These are phyloP conservation scores for Fusarium chuoi DNA, from an alignment of 2,329 filamentous ascomycete species.

Conservation along the genomic window DNA sequence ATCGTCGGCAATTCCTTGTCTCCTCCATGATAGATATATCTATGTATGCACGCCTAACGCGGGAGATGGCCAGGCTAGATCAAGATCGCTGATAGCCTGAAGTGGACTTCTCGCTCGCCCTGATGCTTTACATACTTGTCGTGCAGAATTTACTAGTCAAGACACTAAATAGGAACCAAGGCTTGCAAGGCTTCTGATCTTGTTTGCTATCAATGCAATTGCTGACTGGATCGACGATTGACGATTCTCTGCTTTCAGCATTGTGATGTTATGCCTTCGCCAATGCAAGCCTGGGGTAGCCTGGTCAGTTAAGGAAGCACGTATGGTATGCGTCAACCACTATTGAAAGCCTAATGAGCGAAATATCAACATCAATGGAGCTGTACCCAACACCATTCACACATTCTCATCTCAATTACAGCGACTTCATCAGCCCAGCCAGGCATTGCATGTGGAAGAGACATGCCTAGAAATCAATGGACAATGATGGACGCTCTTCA, in stretches of 20 bases:
- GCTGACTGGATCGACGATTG: constrained; percentile 21
- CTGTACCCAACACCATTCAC: not conserved
- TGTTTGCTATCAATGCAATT: constrained; percentile 12
- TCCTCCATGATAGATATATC: constrained; percentile 5
- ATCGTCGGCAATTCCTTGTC: constrained; percentile 33
- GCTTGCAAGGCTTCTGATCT: constrained; percentile 13
- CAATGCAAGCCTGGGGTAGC: constrained; percentile 28
- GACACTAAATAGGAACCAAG: constrained; percentile 20
- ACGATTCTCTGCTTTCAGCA: constrained; percentile 3
- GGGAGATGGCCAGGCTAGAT: constrained; percentile 24
- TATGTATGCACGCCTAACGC: constrained; percentile 21
- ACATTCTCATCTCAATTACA: not conserved
- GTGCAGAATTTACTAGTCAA: constrained; percentile 30
- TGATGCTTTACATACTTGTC: constrained; percentile 18
- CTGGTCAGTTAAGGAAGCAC: constrained; percentile 5
- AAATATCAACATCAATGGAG: not conserved
- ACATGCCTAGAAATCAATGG: not conserved
- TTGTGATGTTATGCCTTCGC: not conserved
- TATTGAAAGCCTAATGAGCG: not conserved
- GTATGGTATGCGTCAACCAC: constrained; percentile 9
- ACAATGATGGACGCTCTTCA: constrained; percentile 1
- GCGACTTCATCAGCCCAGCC: not conserved
- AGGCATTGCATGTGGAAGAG: not conserved
- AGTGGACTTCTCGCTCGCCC: constrained; percentile 23
- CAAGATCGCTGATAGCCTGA: constrained; percentile 25